Percentiles rank a stretch among this genome's conserved stretches.
These are phyloP conservation scores for Periconia macrospinosa DNA, from an alignment of 2,329 filamentous ascomycete species.

Conservation along the genomic window DNA sequence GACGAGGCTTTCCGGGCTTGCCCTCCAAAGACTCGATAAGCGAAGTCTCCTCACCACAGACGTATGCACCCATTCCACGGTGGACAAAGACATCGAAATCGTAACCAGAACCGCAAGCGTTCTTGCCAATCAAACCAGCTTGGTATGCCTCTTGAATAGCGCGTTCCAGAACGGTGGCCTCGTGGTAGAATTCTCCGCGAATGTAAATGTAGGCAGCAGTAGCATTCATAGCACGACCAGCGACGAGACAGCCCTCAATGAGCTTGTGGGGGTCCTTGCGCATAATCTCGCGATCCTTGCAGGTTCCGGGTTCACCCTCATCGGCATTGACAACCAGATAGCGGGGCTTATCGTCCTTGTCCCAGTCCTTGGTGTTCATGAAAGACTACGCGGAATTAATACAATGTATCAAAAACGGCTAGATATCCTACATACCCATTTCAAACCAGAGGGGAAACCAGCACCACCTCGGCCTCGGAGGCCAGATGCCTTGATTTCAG, in stretches of 20 bases:
- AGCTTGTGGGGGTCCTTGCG: constrained; percentile 99
- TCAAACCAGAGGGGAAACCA: constrained; percentile 96
- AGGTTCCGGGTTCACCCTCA: constrained; percentile 97
- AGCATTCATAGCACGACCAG: constrained; percentile 97
- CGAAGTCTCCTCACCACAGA: constrained; percentile 97
- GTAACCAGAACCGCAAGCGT: constrained; percentile 94
- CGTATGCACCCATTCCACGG: constrained; percentile 95
- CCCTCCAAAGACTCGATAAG: constrained; percentile 97
- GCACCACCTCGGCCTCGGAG: constrained; percentile 94
- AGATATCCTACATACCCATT: constrained; percentile 72
- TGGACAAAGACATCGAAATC: constrained; percentile 98
- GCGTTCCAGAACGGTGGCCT: constrained; percentile 88
- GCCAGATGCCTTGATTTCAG: constrained; percentile 94
- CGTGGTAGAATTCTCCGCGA: constrained; percentile 95
- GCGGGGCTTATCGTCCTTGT: constrained; percentile 92
- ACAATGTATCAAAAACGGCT: constrained; percentile 3
- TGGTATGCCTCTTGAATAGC: constrained; percentile 98
- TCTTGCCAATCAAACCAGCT: constrained; percentile 94
- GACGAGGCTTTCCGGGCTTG: constrained; percentile 95
- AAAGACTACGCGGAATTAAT: constrained; percentile 69
- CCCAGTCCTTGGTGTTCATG: constrained; percentile 99
- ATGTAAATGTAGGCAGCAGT: constrained; percentile 99
- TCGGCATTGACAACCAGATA: constrained; percentile 98
- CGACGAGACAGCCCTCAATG: constrained; percentile 92
- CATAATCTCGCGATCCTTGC: constrained; percentile 99